Percentiles rank a stretch among this genome's conserved stretches.
Conservation (phyloP, 441 rosid genomes). For the Gossypium lobatum region DNA sequence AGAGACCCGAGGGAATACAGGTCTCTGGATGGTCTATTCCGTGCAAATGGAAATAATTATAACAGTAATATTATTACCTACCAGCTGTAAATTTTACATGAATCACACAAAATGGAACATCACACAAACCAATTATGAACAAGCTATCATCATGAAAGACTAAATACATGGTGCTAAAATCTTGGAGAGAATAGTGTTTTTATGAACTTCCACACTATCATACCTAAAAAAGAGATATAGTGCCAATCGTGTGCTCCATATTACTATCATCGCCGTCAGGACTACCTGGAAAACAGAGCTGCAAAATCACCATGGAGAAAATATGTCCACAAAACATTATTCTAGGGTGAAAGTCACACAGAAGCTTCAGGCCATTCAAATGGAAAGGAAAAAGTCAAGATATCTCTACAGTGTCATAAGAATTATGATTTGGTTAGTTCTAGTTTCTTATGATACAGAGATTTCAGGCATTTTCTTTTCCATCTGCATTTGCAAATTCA, state of each 20-base stretch:
- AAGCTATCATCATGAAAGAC: background rate
- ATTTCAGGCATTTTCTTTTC: background rate
- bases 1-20: background rate
- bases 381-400: background rate
- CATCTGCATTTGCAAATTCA: background rate
- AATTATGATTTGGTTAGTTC: background rate
- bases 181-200: background rate
- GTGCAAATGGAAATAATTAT: background rate
- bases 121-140: background rate
- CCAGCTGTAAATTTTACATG: background rate
- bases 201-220: background rate
- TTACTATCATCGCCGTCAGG: conserved; percentile 53
- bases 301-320: conserved; percentile 10
- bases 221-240: conserved; percentile 82
- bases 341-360: background rate
- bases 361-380: background rate
- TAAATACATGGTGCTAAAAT: background rate
- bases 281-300: conserved; percentile 44
- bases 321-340: background rate
- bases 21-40: background rate
- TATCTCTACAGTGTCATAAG: background rate
- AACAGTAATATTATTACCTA: background rate
- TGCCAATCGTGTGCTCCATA: conserved; percentile 85
- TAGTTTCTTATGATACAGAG: background rate
- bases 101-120: background rate